Conservation (phyloP, 805 yeast species). For the Millerozyma miso region DNA sequence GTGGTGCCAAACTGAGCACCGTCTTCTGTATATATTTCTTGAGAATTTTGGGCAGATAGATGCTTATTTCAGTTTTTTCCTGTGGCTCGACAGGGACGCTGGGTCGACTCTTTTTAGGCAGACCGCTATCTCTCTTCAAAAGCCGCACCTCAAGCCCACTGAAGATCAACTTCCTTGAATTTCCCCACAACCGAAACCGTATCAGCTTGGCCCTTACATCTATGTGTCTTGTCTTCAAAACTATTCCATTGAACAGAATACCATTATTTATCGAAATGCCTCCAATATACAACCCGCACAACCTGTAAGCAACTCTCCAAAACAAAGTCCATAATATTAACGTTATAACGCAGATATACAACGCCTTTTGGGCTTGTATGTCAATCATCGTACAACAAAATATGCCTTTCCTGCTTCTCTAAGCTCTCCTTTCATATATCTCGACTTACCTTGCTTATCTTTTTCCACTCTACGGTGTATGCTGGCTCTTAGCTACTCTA, state of each 20-base stretch:
- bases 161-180: constrained; percentile 26
- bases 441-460: neutral
- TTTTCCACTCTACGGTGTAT: neutral
- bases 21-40: constrained; percentile 9
- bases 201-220: constrained; percentile 18
- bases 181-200: constrained; percentile 38
- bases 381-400: neutral
- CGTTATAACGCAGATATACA: neutral
- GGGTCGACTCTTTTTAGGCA: neutral
- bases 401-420: neutral
- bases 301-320: constrained; percentile 29
- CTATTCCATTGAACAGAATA: constrained; percentile 29
- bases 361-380: neutral
- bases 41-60: constrained; percentile 15
- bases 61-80: constrained; percentile 3
- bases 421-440: no score
- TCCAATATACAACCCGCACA: constrained; percentile 31
- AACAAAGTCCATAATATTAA: constrained; percentile 19
- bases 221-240: constrained; percentile 11
- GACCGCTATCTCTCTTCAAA: neutral
- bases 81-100: neutral
- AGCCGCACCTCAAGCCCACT: constrained; percentile 18
- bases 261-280: constrained; percentile 36
- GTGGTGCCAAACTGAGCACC: constrained; percentile 16
- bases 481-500: neutral